Evolutionary conservation across 192 early-diverging fungal genomes (phyloP).

Genomic region (Kickxella alabastrina): DNA sequence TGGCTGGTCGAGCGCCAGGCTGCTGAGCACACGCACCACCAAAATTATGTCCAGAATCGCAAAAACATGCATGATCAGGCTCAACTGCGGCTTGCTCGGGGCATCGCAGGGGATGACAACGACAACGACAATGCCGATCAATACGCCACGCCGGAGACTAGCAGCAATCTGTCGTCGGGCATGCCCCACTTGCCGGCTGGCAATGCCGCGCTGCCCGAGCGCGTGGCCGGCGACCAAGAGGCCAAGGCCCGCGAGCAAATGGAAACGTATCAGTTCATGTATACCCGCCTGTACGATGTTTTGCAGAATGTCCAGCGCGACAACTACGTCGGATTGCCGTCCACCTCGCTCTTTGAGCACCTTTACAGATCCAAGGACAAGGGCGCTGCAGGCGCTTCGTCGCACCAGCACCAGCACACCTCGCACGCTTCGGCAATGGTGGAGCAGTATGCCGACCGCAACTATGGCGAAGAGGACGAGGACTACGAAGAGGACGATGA

Average conservation of each 20-base stretch:
- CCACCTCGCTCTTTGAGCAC: slow-evolving; percentile 33
- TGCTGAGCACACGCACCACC: slow-evolving; percentile 13
- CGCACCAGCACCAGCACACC: background rate
- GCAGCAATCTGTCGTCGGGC: background rate
- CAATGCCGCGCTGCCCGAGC: background rate
- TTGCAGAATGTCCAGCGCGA: slow-evolving; percentile 60
- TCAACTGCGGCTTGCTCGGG: background rate
- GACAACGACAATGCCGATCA: background rate
- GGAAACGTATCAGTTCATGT: slow-evolving; percentile 53
- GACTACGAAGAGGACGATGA: slow-evolving; percentile 12
- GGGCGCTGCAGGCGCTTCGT: background rate
- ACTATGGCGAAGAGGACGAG: slow-evolving; percentile 10
- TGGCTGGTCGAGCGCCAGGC: slow-evolving; percentile 23
- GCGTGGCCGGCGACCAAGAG: slow-evolving; percentile 17
- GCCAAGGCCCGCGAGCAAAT: slow-evolving; percentile 33
- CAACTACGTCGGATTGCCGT: slow-evolving; percentile 44
- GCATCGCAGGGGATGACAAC: too few species aligned
- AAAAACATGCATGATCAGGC: background rate
- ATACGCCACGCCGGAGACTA: slow-evolving; percentile 2
- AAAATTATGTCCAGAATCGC: background rate
- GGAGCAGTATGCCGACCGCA: background rate
- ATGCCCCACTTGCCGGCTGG: background rate
- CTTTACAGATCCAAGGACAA: slow-evolving; percentile 15
- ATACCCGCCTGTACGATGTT: slow-evolving; percentile 66
- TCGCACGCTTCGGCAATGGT: background rate